Evolutionary conservation across 352 stramenopile genomes (phyloP), one percentile per base, ranked within the genome.

Genomic region (Phytopythium aichiense): DNA sequence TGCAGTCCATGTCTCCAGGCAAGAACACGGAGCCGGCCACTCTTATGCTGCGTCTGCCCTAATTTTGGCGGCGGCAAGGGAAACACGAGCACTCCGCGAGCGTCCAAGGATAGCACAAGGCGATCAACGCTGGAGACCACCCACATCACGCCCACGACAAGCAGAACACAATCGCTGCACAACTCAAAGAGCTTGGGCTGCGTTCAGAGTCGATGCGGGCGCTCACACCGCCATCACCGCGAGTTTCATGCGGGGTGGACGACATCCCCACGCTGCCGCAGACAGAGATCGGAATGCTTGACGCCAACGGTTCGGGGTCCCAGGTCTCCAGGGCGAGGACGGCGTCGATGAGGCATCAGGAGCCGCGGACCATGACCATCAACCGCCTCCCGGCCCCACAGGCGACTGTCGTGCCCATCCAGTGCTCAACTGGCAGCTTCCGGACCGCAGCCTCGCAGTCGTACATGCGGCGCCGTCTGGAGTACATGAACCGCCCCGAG

Each of bases 401-500:
- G n/a, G 18, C 35, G 9, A 38, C 38, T 3, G 15, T 43, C 1
- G 11, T 31, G 5, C 33, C 38, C 12, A 15, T 60, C 35, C 25
- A 60, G 0, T 33, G 52, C 52, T 35, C 33, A 22, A 42, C 22
- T 8, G 20, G 15, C 54, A 60, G 54, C n/a, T 58, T 51, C 40
- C 54, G 38, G n/a, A 4, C 13, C 15, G 25, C 8, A 13, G 18
- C 16, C 35, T 15, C 54, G 54, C 37, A 37, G 25, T 60, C 54
- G 37, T 60, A 60, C 37, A 60, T 60, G 54, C 25, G 54, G 40
- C 54, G 54, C 4, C 54, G 54, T 7, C 38, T 60, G 12, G 54
- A 60, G 23, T 60, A 60, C 40, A 60, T 60, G 54, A 60, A 60
- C 54, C 38, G 54, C 0, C 54, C 35, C 11, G 54, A 60, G 35